Evolutionary conservation across 2,329 filamentous ascomycete genomes (phyloP).

Genomic region (Xylariales sp.): DNA sequence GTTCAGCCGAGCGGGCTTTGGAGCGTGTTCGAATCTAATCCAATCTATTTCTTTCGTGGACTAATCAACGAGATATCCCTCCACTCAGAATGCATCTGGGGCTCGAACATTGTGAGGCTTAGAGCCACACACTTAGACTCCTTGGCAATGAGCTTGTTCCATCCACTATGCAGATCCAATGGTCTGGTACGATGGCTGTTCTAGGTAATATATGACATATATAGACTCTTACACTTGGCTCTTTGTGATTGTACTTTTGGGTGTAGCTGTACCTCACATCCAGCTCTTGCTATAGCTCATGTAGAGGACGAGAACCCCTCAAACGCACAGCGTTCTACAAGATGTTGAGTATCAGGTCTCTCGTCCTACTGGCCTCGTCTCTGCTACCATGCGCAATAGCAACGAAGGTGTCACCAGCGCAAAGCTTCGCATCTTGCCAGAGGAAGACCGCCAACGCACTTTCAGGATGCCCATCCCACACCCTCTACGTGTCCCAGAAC

Average conservation of each 20-base stretch:
- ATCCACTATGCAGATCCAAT: too few species aligned
- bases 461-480: constrained; percentile 33
- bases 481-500: constrained; percentile 34
- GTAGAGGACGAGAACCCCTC: too few species aligned
- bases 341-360: not conserved
- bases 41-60: too few species aligned
- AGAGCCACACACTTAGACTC: too few species aligned
- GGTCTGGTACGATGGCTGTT: too few species aligned
- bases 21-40: too few species aligned
- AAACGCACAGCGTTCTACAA: too few species aligned
- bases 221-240: not conserved
- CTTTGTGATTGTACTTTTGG: too few species aligned
- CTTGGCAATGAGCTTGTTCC: not conserved
- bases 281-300: too few species aligned
- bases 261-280: too few species aligned
- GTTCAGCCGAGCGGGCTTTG: too few species aligned
- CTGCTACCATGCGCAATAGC: not conserved
- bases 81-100: constrained; percentile 7
- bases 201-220: too few species aligned
- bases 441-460: constrained; percentile 28
- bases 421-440: constrained; percentile 21
- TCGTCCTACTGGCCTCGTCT: not conserved
- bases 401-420: not conserved
- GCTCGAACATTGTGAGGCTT: not conserved
- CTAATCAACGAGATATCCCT: not conserved